Evolutionary conservation across 495 filamentous ascomycete species (phyloP), one percentile per base, ranked within the genome.

Genomic region (Aspergillus heteromorphus): DNA sequence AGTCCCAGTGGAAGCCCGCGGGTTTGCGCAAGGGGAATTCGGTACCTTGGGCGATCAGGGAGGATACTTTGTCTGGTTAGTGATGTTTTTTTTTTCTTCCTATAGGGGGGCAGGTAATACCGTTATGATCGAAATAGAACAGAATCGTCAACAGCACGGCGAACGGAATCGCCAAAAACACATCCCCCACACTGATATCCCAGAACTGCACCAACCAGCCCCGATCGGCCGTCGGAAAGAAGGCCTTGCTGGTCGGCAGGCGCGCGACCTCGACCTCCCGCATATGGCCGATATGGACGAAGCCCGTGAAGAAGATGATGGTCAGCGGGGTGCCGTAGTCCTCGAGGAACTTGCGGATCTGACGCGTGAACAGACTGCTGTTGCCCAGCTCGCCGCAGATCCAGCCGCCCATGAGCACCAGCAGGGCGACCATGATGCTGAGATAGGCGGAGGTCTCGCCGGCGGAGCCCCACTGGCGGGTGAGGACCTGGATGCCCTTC

Each of bases 121-220:
- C 85, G 60, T 92, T 92, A 62, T 97, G 92, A 64, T 97, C 92
- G 67, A 92, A 96, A 66, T 88, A 96, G 66, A 97, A 96, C 18
- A 96, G 72, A 21, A 95, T 85, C 0, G 91, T 96, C 25, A 96
- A 74, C 6, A 96, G 76, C 38, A 96, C 61, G 0, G 87, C 91
- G 68, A 96, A 93, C 0, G 92, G 92, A 19, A 96, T 83, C 8
- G 92, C 92, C 45, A 95, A 70, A 64, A 96, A 96, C 11, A 97
- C 78, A 61, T 92, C 83, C 0, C 75, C 79, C 19, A 87, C 80
- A 20, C 72, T 69, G 42, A 96, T 80, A 56, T 92, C 80, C 92
- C 92, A 97, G 68, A 97, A 96, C 58, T 82, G 72, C 7, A 97
- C 80, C 49, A 97, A 78, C 92, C 92, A 97, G 8, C 76, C 74